Evolutionary conservation across 2,329 filamentous ascomycete genomes (phyloP), one percentile per base, ranked within the genome.

Genomic region (Aschersonia sp.): DNA sequence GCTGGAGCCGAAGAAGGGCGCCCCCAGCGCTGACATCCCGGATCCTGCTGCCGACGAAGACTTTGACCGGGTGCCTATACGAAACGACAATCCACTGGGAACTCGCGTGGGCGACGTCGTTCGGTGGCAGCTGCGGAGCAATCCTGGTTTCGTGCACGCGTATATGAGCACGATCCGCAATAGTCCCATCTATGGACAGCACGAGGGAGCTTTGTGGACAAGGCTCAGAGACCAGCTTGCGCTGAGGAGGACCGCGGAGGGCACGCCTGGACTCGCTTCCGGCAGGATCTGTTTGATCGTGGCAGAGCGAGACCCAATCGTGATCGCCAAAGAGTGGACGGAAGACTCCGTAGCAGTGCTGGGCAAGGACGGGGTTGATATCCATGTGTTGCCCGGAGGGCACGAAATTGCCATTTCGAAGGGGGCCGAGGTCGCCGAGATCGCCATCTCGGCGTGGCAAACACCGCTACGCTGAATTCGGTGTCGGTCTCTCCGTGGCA

Each of bases 111-210:
- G 78, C 0, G 69, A 71, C 4, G 75, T 83, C 0, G 78, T 87
- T 45, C 63, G 67, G 43, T 88, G 84, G 82, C 85, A 90, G 62
- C 65, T 87, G 22, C 66, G 70, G 37, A 58, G 74, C 31, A 83
- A 90, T 58, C 57, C 61, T 1, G 86, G 83, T 0, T 89, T 87
- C 56, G 67, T 87, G 5, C 67, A 70, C 2, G 76, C 84, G 0
- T 88, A 88, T 56, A 73, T 87, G 56, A 84, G 78, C 49, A 79
- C 76, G 32, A 81, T 90, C 54, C 72, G 79, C 22, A 65, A 83
- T 56, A 81, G 80, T 2, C 86, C 85, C 0, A 78, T 89, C 29
- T 77, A 81, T 51, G 72, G 73, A 10, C 74, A 83, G 52, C 58
- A 61, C 32, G 67, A 70, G 8, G 67, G 67, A 39, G 69, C 22